Percentiles rank a stretch among this genome's conserved stretches.
Conservation (phyloP, 768 basidiomycete species). For the Rickenella mellea region DNA sequence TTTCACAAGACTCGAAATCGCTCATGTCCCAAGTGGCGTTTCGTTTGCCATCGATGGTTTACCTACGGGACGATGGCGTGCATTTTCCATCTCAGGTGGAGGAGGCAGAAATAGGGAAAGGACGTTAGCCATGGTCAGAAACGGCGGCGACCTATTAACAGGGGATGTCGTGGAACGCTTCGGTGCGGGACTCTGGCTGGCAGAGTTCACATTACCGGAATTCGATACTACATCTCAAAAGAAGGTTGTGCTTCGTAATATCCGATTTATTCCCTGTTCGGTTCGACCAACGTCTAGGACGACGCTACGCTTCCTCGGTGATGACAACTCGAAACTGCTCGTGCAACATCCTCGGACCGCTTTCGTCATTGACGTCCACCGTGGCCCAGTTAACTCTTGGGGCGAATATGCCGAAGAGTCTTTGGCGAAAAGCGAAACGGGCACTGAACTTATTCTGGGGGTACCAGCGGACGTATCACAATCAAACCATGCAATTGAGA, state of each 20-base stretch:
- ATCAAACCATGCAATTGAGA: slow-evolving; percentile 7
- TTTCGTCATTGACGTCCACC: slow-evolving; percentile 41
- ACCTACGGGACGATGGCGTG: slow-evolving; percentile 57
- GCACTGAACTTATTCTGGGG: slow-evolving; percentile 40
- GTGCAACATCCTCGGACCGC: slow-evolving; percentile 46
- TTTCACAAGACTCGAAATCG: slow-evolving; percentile 59
- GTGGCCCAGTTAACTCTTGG: slow-evolving; percentile 28
- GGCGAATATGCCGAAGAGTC: slow-evolving; percentile 40
- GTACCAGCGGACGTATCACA: not conserved
- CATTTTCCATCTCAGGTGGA: slow-evolving; percentile 44
- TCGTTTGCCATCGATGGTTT: slow-evolving; percentile 45
- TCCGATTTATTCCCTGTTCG: slow-evolving; percentile 41
- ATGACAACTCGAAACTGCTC: slow-evolving; percentile 41
- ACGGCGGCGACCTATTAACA: slow-evolving; percentile 46
- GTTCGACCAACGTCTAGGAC: too few species aligned
- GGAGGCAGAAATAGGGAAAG: slow-evolving; percentile 23
- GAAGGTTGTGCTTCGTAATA: slow-evolving; percentile 31
- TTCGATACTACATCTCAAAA: slow-evolving; percentile 12
- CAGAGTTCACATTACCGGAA: slow-evolving; percentile 41
- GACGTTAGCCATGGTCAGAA: slow-evolving; percentile 56
- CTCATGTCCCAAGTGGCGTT: slow-evolving; percentile 34
- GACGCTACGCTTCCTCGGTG: too few species aligned
- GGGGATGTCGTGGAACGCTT: slow-evolving; percentile 61
- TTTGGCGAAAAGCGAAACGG: slow-evolving; percentile 47
- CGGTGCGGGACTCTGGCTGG: slow-evolving; percentile 54